Base-by-base conservation (phyloP, 345 rosid species). In the Theobroma cacao region DNA sequence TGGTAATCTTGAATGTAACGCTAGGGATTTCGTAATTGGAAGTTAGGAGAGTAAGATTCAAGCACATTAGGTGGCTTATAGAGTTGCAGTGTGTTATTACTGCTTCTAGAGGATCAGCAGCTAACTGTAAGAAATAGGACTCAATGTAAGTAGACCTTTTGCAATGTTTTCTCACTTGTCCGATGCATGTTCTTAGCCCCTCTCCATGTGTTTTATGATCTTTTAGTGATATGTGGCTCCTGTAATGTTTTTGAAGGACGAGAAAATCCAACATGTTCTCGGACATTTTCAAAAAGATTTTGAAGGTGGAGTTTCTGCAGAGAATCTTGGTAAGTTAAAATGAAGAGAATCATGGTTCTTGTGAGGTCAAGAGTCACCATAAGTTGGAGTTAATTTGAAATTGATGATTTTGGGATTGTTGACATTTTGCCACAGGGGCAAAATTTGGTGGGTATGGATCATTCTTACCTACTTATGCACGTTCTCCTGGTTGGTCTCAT, bases 381-480 rank as follows among this genome's bases (percentile, higher is more conserved):
- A 75, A 65, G 59, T 78, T 80, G 85, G 77, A 78, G 75, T 72
- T 69, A 28, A 67, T 69, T 69, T 60, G 65, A 73, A 71, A 80
- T 83, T 81, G 63, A 79, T 80, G 69, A 56, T 53, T 75, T 84
- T 24, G 75, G 53, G 48, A 28, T 41, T 56, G 68, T 86, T 76
- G 70, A 76, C 76, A 68, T 87, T n/a, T n/a, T 43, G 75, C 79
- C 81, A 74, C 90, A 97, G 99, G 99, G 78, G 86, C 99, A 48
- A 94, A 90, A 80, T 94, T 80, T 91, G 99, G 98, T 82, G 98
- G 97, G 55, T 97, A 97, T 81, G 99, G 99, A 83, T 97, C 99
- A 36, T 97, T 97, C 87, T 87, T 97, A 79, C 93, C 94, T 60
- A 53, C 94, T 71, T 85, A 89, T 85, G 90, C 88, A 61, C 94